phyloP scores from a whole-genome alignment of 768 basidiomycete species.

The Sarcodon aspratus region DNA sequence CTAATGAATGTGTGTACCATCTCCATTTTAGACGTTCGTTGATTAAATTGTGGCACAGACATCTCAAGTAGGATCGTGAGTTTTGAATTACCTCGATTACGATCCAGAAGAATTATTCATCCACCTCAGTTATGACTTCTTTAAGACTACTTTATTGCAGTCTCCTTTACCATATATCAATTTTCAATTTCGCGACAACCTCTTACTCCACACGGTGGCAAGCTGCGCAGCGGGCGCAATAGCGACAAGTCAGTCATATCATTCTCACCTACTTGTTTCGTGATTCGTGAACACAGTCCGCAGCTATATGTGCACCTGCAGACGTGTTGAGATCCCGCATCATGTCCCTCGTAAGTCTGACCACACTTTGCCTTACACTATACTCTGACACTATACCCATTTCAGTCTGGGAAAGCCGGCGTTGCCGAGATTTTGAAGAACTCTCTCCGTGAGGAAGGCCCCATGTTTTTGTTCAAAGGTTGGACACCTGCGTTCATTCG shows the following conservation, averaged over 20 bases:
- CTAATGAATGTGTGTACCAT: constrained; percentile 60
- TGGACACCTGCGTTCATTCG: constrained; percentile 86
- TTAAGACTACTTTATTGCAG: constrained; percentile 49
- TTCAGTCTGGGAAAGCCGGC: constrained; percentile 38
- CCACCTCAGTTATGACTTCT: constrained; percentile 56
- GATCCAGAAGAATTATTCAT: background rate
- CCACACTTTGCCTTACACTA: background rate
- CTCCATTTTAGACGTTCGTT: constrained; percentile 5
- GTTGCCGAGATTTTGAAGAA: constrained; percentile 40
- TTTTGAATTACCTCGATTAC: constrained; percentile 4
- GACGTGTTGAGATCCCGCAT: constrained; percentile 69
- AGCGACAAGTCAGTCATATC: constrained; percentile 52
- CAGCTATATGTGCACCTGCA: constrained; percentile 70
- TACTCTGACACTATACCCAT: constrained; percentile 3
- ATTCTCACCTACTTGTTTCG: background rate
- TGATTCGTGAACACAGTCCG: background rate
- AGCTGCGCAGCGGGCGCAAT: constrained; percentile 65
- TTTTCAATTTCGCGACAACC: constrained; percentile 52
- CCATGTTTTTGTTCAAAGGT: constrained; percentile 73
- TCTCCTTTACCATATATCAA: constrained; percentile 41
- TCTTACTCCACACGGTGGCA: constrained; percentile 54
- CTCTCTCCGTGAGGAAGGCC: constrained; percentile 65
- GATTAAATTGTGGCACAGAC: constrained; percentile 28
- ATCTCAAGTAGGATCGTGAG: constrained; percentile 80
- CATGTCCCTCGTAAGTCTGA: constrained; percentile 55